Evolutionary conservation across 805 yeast genomes (phyloP).

Genomic region (Lipomyces kockii): DNA sequence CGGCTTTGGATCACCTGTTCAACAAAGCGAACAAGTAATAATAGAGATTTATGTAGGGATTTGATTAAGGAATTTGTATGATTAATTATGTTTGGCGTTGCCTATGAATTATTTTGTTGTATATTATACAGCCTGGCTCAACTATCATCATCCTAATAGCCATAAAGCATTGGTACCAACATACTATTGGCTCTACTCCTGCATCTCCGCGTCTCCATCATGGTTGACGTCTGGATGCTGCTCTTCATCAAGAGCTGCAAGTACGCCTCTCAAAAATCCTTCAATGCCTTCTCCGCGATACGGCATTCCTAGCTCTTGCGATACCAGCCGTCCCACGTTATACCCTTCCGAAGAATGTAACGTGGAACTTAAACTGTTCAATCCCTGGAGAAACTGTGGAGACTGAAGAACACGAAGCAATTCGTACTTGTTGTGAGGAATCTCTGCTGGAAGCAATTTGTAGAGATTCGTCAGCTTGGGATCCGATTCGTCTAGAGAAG

Average conservation of each 20-base stretch:
- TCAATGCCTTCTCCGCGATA: conserved; percentile 62
- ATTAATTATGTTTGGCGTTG: background rate
- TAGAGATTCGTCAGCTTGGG: conserved; percentile 48
- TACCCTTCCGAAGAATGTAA: conserved; percentile 50
- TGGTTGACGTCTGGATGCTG: background rate
- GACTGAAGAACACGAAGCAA: conserved; percentile 53
- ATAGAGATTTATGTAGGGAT: background rate
- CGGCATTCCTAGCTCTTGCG: conserved; percentile 54
- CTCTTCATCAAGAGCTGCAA: conserved; percentile 37
- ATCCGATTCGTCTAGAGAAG: conserved; percentile 26
- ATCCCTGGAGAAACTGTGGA: conserved; percentile 55
- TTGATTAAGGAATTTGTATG: background rate
- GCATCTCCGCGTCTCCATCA: background rate
- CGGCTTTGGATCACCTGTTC: conserved; percentile 61
- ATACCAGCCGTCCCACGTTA: conserved; percentile 51
- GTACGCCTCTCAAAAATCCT: conserved; percentile 53
- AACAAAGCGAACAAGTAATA: conserved; percentile 19
- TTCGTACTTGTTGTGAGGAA: conserved; percentile 48
- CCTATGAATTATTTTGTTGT: background rate
- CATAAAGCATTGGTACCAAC: background rate
- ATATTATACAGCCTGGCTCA: background rate
- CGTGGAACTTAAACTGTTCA: conserved; percentile 51
- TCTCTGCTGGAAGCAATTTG: conserved; percentile 51
- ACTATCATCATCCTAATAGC: background rate
- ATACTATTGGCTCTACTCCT: background rate